A percentile compares a stretch with the other conserved stretches of the same genome.
phyloP scores from a whole-genome alignment of 495 filamentous ascomycete species.

The Friedmanniomyces simplex region DNA sequence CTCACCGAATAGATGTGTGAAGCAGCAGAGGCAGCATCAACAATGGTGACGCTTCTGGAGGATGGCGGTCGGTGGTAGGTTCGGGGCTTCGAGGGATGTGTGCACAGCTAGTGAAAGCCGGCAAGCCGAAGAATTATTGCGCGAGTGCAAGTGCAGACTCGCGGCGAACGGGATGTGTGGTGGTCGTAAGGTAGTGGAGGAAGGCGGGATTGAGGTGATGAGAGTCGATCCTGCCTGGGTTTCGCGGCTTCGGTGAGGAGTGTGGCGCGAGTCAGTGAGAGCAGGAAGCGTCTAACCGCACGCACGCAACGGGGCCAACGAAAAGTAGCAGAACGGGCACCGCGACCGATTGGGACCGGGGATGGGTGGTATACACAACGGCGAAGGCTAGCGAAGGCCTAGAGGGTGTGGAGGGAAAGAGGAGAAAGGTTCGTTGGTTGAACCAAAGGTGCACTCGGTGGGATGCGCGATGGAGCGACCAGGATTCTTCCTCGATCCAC shows the following conservation, averaged over 20 bases:
- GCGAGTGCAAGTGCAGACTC: slow-evolving; percentile 3
- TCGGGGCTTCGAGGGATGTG: slow-evolving; percentile 3
- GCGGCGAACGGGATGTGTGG: neutral
- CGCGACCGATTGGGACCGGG: neutral
- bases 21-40: slow-evolving; percentile 5
- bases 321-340: neutral
- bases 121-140: slow-evolving; percentile 1
- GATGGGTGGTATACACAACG: neutral
- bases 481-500: neutral
- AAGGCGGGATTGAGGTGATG: neutral
- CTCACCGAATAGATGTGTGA: slow-evolving; percentile 18
- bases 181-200: neutral
- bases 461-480: neutral
- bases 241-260: neutral
- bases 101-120: slow-evolving; percentile 33
- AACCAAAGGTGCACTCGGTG: slow-evolving; percentile 3
- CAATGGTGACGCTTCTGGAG: slow-evolving; percentile 4
- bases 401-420: neutral
- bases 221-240: neutral
- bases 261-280: neutral
- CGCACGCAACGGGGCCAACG: neutral
- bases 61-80: slow-evolving; percentile 12
- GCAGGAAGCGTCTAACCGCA: neutral
- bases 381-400: neutral
- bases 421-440: neutral